Conservation (phyloP, 495 filamentous ascomycete species). For the Chaetomium fimeti region DNA sequence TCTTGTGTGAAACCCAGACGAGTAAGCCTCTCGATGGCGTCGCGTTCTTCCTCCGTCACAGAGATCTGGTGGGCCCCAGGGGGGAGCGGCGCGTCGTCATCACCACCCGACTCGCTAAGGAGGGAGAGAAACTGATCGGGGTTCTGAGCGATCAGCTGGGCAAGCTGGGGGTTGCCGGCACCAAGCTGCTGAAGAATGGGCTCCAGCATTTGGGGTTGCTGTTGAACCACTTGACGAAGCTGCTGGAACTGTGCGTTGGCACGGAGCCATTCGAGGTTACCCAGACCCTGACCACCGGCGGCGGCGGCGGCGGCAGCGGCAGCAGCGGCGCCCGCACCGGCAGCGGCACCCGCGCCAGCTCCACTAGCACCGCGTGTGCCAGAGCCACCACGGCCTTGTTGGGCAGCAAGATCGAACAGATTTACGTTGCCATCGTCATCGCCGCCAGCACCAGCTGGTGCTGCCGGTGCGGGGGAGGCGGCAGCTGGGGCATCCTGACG, state of each 20-base stretch:
- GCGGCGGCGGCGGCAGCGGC: conserved; percentile 48
- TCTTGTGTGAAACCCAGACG: conserved; percentile 90
- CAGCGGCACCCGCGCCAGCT: conserved; percentile 36
- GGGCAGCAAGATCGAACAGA: conserved; percentile 88
- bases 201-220: conserved; percentile 96
- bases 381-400: conserved; percentile 59
- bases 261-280: conserved; percentile 90
- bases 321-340: conserved; percentile 42
- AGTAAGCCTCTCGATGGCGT: conserved; percentile 92
- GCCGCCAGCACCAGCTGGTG: conserved; percentile 38
- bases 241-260: conserved; percentile 98
- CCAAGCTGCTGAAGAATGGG: conserved; percentile 94
- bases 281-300: conserved; percentile 58
- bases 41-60: conserved; percentile 93
- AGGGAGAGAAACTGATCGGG: conserved; percentile 90
- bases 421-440: conserved; percentile 74
- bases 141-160: conserved; percentile 81
- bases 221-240: conserved; percentile 92
- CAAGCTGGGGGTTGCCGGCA: conserved; percentile 92
- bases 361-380: conserved; percentile 44
- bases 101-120: conserved; percentile 74
- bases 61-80: conserved; percentile 85
- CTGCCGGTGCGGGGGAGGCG: conserved; percentile 39
- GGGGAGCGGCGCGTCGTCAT: conserved; percentile 73
- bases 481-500: conserved; percentile 52